Evolutionary conservation across 1,139 yeast species (phyloP).

Genomic region (Entelexis sorbosivorans): DNA sequence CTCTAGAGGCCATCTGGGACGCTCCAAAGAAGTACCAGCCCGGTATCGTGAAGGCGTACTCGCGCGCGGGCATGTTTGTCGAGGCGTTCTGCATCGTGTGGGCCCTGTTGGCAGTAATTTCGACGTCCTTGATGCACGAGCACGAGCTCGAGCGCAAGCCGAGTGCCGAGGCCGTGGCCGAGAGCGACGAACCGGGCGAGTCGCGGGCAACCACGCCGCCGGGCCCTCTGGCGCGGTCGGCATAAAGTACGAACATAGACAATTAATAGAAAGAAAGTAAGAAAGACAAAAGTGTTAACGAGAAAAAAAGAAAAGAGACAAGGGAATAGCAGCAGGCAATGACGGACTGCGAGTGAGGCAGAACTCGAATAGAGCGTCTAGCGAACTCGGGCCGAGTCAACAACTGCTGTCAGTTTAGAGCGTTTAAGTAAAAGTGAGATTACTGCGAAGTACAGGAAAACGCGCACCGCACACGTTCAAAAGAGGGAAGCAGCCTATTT

Average conservation of each 20-base stretch:
- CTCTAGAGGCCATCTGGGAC: conserved; percentile 44
- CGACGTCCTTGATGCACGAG: conserved; percentile 26
- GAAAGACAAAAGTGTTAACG: no score
- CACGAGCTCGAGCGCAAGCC: conserved; percentile 20
- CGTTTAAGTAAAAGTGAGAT: no score
- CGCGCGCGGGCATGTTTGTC: conserved; percentile 42
- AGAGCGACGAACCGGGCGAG: background rate
- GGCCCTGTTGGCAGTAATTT: conserved; percentile 32
- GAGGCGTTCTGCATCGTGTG: conserved; percentile 40
- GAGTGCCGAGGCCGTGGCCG: background rate
- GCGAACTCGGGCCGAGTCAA: no score
- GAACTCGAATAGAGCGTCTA: no score
- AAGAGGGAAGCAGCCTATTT: background rate
- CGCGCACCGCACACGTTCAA: no score
- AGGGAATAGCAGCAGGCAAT: no score
- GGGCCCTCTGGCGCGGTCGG: conserved; percentile 12
- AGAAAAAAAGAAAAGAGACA: no score
- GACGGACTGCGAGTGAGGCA: no score
- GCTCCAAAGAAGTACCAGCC: conserved; percentile 43
- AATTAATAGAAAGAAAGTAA: background rate
- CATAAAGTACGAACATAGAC: background rate
- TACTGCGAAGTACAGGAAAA: background rate
- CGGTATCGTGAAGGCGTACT: conserved; percentile 42
- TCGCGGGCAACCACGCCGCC: conserved; percentile 19
- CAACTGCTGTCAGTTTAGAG: no score